Conservation (phyloP, 106 monocot species). For the Dendrobium catenatum region DNA sequence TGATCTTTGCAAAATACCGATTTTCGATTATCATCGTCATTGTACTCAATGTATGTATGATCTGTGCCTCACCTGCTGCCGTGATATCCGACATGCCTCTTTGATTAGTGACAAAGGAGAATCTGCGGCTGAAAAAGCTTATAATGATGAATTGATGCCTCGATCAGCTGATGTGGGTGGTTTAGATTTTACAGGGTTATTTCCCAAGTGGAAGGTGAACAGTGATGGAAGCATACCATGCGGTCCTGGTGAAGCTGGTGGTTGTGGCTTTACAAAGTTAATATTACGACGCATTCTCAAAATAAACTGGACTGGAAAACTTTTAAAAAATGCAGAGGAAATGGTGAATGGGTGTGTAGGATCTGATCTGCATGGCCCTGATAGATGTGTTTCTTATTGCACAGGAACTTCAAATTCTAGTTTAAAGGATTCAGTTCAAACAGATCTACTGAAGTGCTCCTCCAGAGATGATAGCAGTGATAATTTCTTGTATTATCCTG, state of each 20-base stretch:
- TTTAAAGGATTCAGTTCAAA: slow-evolving; percentile 11
- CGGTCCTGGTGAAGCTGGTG: slow-evolving; percentile 38
- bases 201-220: slow-evolving; percentile 78
- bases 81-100: slow-evolving; percentile 52
- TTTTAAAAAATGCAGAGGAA: slow-evolving; percentile 85
- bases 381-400: slow-evolving; percentile 30
- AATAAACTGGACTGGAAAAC: slow-evolving; percentile 89
- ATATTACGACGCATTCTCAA: slow-evolving; percentile 77
- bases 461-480: slow-evolving; percentile 28
- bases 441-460: slow-evolving; percentile 26
- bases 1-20: slow-evolving; percentile 81
- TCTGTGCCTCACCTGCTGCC: slow-evolving; percentile 79
- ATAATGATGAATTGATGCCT: slow-evolving; percentile 1
- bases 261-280: slow-evolving; percentile 57
- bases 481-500: slow-evolving; percentile 52
- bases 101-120: slow-evolving; percentile 21
- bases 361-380: slow-evolving; percentile 19
- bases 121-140: slow-evolving; percentile 11
- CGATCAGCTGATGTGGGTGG: slow-evolving; percentile 14
- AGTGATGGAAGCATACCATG: slow-evolving; percentile 77
- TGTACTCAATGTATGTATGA: slow-evolving; percentile 75
- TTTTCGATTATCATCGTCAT: slow-evolving; percentile 94
- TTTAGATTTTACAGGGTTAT: slow-evolving; percentile 45
- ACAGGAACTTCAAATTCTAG: slow-evolving; percentile 7
- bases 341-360: slow-evolving; percentile 88